phyloP scores from a whole-genome alignment of 148 eudicot genomes.

The Persicaria maculosa region DNA sequence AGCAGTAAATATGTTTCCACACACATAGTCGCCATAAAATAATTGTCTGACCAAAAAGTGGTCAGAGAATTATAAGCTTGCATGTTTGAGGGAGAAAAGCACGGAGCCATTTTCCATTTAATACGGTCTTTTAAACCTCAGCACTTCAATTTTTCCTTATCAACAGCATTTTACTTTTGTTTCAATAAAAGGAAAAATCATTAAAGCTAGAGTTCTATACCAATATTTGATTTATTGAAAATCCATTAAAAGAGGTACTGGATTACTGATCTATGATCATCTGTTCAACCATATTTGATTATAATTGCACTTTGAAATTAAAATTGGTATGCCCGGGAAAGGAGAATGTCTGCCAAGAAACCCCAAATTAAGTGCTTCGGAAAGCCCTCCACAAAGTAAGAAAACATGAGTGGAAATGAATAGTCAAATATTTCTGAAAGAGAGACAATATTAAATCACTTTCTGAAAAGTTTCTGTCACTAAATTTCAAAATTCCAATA shows the following conservation, averaged over 20 bases:
- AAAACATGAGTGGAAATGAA: background rate
- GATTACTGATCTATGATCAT: background rate
- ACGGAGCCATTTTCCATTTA: background rate
- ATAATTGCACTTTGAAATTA: background rate
- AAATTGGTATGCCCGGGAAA: background rate
- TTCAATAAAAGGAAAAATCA: background rate
- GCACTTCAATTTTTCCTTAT: background rate
- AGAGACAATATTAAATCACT: too few species aligned
- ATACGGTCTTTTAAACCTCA: background rate
- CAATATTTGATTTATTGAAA: background rate
- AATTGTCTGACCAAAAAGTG: background rate
- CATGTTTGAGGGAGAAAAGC: background rate
- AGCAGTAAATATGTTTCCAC: background rate
- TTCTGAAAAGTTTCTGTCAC: too few species aligned
- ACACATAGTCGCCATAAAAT: background rate
- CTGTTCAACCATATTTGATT: background rate
- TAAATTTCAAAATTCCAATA: too few species aligned
- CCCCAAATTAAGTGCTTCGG: background rate
- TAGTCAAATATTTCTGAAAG: background rate
- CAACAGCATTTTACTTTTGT: background rate
- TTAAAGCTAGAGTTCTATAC: background rate
- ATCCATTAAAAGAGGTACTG: background rate
- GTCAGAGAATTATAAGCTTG: background rate
- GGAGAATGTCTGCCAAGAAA: background rate
- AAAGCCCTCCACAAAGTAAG: background rate